Evolutionary conservation across 116 monocot genomes (phyloP).

Genomic region (Posidonia oceanica): DNA sequence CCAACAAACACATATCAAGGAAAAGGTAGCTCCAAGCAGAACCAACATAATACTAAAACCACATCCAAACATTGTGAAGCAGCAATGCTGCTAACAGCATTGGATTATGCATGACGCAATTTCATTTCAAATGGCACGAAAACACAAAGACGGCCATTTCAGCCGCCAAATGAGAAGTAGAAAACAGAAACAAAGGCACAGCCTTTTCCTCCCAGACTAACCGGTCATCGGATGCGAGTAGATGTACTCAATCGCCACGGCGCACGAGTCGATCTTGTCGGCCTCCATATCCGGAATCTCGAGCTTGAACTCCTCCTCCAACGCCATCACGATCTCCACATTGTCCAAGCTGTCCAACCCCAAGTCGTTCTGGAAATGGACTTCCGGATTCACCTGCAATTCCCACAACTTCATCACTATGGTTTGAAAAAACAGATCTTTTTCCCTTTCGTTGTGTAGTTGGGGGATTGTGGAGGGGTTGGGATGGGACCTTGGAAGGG

Average conservation of each 20-base stretch:
- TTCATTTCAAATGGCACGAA: background rate
- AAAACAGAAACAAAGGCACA: background rate
- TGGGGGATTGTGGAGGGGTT: background rate
- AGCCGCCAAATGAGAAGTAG: background rate
- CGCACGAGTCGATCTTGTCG: constrained; percentile 72
- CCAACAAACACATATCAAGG: background rate
- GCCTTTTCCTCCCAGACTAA: constrained; percentile 10
- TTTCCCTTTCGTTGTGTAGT: background rate
- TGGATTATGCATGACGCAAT: background rate
- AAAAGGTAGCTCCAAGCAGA: background rate
- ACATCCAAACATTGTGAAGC: background rate
- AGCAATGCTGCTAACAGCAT: constrained; percentile 1
- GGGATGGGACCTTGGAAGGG: constrained; percentile 50
- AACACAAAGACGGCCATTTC: background rate
- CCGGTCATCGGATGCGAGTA: constrained; percentile 67
- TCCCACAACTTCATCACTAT: background rate
- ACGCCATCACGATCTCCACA: constrained; percentile 87
- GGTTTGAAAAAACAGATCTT: background rate
- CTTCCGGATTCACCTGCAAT: constrained; percentile 50
- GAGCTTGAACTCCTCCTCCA: constrained; percentile 98
- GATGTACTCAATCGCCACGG: constrained; percentile 79
- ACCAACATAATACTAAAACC: background rate
- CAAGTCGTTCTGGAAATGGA: constrained; percentile 87
- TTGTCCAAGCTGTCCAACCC: constrained; percentile 81
- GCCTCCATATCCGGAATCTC: constrained; percentile 92